Base-by-base conservation (phyloP, 352 stramenopile genomes). In the Peronospora tabacina region DNA sequence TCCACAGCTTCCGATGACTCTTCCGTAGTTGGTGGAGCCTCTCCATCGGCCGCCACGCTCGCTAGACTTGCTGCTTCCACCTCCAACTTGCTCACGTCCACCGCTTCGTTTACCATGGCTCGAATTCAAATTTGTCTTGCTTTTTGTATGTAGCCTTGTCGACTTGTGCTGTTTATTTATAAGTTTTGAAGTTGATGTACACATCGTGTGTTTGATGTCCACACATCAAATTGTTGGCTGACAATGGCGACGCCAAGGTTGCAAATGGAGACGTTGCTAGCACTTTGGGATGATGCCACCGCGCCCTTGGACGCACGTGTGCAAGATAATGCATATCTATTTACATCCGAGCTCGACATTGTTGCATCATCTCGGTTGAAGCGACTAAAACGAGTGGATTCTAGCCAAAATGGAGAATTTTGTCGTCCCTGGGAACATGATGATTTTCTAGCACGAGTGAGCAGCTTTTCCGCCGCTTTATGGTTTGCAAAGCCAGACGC, bases 401-500 rank as follows among this genome's bases (percentile, higher is more conserved):
- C 20, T 2, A 20, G 50, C 15, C 4, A 30, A 5, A 44, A 10
- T 19, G 12, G 2, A 28, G 37, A 43, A 5, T n/a, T 34, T 9
- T 77, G 68, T 47, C 67, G 63, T 11, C 70, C 76, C 7, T 85
- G 70, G 69, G 65, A 68, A 50, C 70, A 74, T 36, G 46, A 33
- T 9, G 59, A 70, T 33, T 87, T 87, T 51, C 32, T 81, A 29
- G 19, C 26, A 9, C 76, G 76, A 52, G 68, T 81, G 15, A 58
- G 58, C 42, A 85, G 53, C 41, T 87, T 84, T 49, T 57, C 49
- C 19, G 73, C 80, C 37, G 70, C 42, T 30, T 74, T 58, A 32
- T 87, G 76, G 76, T 84, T 84, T 26, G 76, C 71, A 13, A 87
- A 87, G 36, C 76, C 73, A 24, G 55, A 58, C 1, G 22, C 28